phyloP scores from a whole-genome alignment of 495 filamentous ascomycete genomes.

The Terfezia claveryi region DNA sequence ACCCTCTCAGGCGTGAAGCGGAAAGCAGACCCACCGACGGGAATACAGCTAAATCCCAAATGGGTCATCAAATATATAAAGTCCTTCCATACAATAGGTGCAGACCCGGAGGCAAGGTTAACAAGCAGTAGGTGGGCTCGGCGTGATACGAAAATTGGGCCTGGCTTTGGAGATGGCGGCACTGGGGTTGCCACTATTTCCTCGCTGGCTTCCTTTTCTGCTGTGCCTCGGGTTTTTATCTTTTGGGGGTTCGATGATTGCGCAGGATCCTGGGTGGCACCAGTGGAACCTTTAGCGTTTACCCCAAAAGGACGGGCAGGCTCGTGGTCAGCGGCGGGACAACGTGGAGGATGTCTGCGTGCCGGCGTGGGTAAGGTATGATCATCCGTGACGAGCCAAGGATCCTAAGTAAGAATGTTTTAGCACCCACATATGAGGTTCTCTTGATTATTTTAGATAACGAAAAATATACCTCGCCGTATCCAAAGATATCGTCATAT shows the following conservation, averaged over 20 bases:
- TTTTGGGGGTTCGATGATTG: no score
- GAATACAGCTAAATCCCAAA: conserved; percentile 1
- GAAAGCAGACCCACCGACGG: conserved; percentile 1
- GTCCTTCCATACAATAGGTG: conserved; percentile 2
- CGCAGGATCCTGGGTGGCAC: no score
- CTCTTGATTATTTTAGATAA: not conserved
- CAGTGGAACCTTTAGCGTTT: no score
- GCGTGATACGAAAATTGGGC: conserved; percentile 1
- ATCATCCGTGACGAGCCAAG: no score
- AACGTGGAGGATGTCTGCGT: no score
- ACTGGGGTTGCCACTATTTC: no score
- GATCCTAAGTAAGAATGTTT: not conserved
- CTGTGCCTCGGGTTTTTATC: no score
- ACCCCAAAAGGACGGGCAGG: no score
- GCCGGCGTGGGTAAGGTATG: no score
- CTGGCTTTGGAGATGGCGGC: not conserved
- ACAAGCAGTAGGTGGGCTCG: conserved; percentile 1
- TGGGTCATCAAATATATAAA: conserved; percentile 3
- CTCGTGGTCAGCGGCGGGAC: no score
- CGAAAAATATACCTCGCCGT: conserved; percentile 2
- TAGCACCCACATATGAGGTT: not conserved
- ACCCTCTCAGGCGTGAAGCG: not conserved
- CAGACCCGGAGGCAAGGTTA: not conserved
- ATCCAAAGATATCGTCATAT: conserved; percentile 2
- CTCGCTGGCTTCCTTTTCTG: no score